Conservation (phyloP, 257 asterid species). For the Solanum stenotomum region DNA sequence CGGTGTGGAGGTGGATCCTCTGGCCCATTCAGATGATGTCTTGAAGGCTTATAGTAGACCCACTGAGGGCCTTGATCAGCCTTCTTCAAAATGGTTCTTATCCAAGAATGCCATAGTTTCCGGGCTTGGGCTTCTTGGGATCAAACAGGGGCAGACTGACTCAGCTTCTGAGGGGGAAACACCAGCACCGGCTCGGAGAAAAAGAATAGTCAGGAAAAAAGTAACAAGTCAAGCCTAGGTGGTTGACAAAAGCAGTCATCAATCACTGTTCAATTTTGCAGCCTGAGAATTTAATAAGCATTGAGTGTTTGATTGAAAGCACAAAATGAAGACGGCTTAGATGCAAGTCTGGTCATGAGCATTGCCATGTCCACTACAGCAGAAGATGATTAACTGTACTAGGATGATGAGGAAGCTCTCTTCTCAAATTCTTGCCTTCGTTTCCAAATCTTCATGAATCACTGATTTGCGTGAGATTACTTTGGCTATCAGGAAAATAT, state of each 20-base stretch:
- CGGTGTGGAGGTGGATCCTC: constrained; percentile 81
- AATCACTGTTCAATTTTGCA: not conserved
- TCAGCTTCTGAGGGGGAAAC: constrained; percentile 32
- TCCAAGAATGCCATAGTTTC: constrained; percentile 74
- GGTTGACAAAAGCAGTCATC: not conserved
- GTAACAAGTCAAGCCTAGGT: constrained; percentile 21
- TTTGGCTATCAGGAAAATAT: not conserved
- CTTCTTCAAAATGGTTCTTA: constrained; percentile 85
- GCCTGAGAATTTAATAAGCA: not conserved
- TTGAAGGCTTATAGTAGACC: constrained; percentile 82
- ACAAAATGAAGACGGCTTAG: no score
- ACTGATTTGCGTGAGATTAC: not conserved
- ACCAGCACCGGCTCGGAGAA: constrained; percentile 57
- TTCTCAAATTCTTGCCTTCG: not conserved
- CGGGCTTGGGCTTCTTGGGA: constrained; percentile 86
- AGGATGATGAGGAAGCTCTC: not conserved
- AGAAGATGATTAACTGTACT: no score
- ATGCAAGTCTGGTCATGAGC: not conserved
- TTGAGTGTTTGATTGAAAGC: not conserved
- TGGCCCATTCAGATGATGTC: constrained; percentile 68
- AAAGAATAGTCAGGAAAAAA: constrained; percentile 69
- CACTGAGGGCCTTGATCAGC: constrained; percentile 30
- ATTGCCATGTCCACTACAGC: not conserved
- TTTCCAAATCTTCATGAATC: not conserved
- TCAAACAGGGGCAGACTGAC: constrained; percentile 45